A percentile compares a stretch with the other conserved stretches of the same genome.
Evolutionary conservation across 768 basidiomycete species (phyloP).

Genomic region (Russula dissimulans): DNA sequence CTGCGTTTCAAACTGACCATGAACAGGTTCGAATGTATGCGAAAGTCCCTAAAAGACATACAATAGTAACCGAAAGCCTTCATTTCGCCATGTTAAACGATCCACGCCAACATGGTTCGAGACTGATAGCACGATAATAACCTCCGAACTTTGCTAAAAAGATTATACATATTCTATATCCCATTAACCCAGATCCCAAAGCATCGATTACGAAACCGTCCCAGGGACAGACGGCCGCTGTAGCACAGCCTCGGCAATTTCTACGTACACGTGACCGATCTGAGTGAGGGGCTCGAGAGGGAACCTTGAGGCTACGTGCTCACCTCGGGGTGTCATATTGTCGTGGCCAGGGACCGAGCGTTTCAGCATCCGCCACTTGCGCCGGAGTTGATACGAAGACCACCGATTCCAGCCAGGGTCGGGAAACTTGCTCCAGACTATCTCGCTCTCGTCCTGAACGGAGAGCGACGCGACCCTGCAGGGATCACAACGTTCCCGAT

Average conservation of each 20-base stretch:
- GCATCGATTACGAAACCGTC: neutral
- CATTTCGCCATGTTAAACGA: too few species aligned
- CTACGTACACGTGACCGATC: neutral
- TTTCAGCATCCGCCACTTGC: neutral
- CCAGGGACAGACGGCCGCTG: neutral
- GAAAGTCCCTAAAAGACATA: too few species aligned
- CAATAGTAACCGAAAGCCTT: too few species aligned
- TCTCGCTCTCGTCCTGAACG: constrained; percentile 7
- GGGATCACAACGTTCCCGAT: neutral
- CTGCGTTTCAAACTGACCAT: too few species aligned
- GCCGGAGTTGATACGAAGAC: constrained; percentile 1
- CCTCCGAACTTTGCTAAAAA: too few species aligned
- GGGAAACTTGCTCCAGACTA: constrained; percentile 5
- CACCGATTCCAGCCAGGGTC: constrained; percentile 9
- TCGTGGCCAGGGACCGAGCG: neutral
- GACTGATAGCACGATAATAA: too few species aligned
- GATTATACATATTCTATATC: too few species aligned
- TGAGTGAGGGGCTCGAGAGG: neutral
- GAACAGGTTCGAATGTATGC: too few species aligned
- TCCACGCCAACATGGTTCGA: too few species aligned
- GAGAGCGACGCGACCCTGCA: constrained; percentile 3
- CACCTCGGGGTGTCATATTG: neutral
- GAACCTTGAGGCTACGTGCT: neutral
- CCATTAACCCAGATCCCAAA: too few species aligned
- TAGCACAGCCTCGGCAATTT: neutral